Evolutionary conservation across 164 flowering plant species (phyloP), one percentile per base, ranked within the genome.

Genomic region (Vitis amurensis): DNA sequence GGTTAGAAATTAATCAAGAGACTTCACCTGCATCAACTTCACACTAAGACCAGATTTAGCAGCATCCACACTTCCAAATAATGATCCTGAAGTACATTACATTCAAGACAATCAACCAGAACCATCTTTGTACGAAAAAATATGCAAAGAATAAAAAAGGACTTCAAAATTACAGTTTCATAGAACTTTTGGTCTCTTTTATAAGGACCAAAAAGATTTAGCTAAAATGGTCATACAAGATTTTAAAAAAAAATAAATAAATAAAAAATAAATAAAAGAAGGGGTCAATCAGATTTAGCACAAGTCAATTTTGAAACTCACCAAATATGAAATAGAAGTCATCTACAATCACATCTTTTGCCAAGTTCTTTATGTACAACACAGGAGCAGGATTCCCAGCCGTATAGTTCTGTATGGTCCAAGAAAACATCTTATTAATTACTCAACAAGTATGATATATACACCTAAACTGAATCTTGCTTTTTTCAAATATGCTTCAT

Each of bases 301-400:
- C 17, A 44, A 30, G 9, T 50, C 2, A 68, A 19, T 15, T 23
- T 23, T 1, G 37, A 17, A 60, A 58, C 88, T 86, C 75, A 95
- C 99, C 99, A 83, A 96, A 91, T 79, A 92, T 80, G 73, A 73
- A 96, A 80, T 82, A 90, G 76, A 96, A 84, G 74, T 96, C 99
- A 73, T 93, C 95, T 69, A 72, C 68, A 64, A 86, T 79, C 60
- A 96, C 97, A 66, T 93, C 97, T 76, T 96, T 96, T 50, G 92
- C 91, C 82, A 96, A 80, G 79, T 96, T 96, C 83, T 96, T 96
- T 47, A 96, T 78, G 81, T 96, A 96, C 78, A 96, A 68, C 48
- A 88, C 91, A 11, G 86, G 69, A 29, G 92, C 78, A 78, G 99
- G 97, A 78, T 83, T 82, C 51, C 98, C 99, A 75, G 93, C 85